Base-by-base conservation (phyloP, 139 green algal species). In the Auxenochlorella pyrenoidosa region DNA sequence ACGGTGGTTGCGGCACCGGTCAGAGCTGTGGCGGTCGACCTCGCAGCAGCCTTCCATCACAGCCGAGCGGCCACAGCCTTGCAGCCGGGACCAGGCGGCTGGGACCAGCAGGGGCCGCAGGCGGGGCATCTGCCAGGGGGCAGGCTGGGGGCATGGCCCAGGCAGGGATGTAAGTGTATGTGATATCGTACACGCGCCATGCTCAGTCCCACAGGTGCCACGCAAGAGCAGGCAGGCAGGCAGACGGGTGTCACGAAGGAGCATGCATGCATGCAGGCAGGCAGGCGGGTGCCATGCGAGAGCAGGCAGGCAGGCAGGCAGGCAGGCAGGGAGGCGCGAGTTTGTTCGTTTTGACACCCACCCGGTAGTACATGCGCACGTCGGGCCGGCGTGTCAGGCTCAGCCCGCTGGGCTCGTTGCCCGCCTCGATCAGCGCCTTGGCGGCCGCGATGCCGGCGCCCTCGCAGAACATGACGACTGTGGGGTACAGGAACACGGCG, bases 331-430 rank as follows among this genome's bases (percentile, higher is more conserved):
- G 18, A 34, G 43, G 60, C 12, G n/a, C n/a, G n/a, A n/a, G n/a
- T n/a, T n/a, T n/a, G n/a, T n/a, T n/a, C 65, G 12, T 18, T 12
- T 18, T 12, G 12, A 68, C 36, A 51, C 83, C 40, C 76, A 96
- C 95, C 88, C 91, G 89, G 91, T 97, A 98, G 88, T 97, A 98
- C 66, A 97, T 84, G 43, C 90, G 83, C 6, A 96, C 92, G 75
- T 97, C 92, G 18, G 83, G 26, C 34, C 95, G 87, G 51, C 94
- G 85, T 0, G 24, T 54, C 10, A 94, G 75, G 75, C 86, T 91
- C 10, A 98, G 91, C 54, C 89, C 93, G 16, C 87, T 47, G 30
- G 90, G 86, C 40, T 95, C 91, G 0, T 87, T 18, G 3, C 84
- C 80, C 3, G 92, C 89, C 82, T 96, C 93, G 1, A 97, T 92